Conservation (phyloP, 768 basidiomycete species). For the Podaxis sp. region DNA sequence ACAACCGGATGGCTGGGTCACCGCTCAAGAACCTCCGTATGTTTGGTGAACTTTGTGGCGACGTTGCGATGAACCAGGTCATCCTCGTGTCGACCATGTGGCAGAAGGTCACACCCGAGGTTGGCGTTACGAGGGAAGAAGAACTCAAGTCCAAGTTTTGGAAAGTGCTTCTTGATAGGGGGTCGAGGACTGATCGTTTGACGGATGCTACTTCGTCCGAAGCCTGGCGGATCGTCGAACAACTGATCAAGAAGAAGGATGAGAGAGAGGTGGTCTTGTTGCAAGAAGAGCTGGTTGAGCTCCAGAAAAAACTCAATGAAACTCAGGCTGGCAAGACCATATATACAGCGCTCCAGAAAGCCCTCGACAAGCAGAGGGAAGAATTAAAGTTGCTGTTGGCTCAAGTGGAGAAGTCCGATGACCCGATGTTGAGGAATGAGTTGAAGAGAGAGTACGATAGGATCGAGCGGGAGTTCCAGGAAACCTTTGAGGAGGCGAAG, state of each 20-base stretch:
- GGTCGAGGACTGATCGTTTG: constrained; percentile 28
- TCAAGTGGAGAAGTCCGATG: constrained; percentile 9
- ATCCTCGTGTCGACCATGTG: too few relatives aligned
- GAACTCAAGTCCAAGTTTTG: constrained; percentile 32
- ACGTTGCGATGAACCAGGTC: too few relatives aligned
- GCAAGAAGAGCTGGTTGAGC: constrained; percentile 33
- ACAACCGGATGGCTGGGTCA: too few relatives aligned
- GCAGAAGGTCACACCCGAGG: too few relatives aligned
- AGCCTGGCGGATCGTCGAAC: constrained; percentile 29
- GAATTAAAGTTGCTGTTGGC: not conserved
- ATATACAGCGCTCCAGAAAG: constrained; percentile 24
- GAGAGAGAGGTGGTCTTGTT: constrained; percentile 23
- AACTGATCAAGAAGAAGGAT: constrained; percentile 17
- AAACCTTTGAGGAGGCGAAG: constrained; percentile 9
- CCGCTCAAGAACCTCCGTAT: too few relatives aligned
- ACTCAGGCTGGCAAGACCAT: constrained; percentile 31
- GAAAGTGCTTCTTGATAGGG: constrained; percentile 25
- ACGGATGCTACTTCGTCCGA: constrained; percentile 17
- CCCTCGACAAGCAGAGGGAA: constrained; percentile 26
- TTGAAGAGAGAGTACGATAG: constrained; percentile 3
- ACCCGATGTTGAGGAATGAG: constrained; percentile 5
- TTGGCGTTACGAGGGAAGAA: too few relatives aligned
- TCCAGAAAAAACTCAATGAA: constrained; percentile 26
- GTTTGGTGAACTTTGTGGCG: too few relatives aligned
- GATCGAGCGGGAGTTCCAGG: constrained; percentile 10